Evolutionary conservation across 1,139 yeast genomes (phyloP), one percentile per base, ranked within the genome.

Genomic region (Hyphopichia burtonii): DNA sequence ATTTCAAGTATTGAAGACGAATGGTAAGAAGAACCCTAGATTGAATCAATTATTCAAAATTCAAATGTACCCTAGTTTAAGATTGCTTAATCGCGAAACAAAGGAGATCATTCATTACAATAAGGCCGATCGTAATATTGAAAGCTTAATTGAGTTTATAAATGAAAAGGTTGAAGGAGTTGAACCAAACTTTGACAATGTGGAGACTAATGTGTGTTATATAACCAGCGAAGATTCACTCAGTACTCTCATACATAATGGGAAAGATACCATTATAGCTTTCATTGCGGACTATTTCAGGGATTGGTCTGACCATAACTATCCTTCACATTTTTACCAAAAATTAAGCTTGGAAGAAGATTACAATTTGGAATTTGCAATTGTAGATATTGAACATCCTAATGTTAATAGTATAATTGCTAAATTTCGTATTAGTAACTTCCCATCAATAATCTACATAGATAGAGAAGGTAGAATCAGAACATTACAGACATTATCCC

Each of bases 261-360:
- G 35, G 8, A 39, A 47, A 17, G 51, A 56, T 37, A 50, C 52
- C 23, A 41, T 67, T 36, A 54, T 68, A 2, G 67, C 66, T 2
- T 61, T 69, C 34, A 54, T 64, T 1, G 48, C 54, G 38, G 44
- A 58, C 9, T 57, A 54, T 40, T 41, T 57, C 28, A 46, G 49
- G 4, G 68, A 58, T 4, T 72, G 77, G 76, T 46, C 51, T 27
- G 59, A 61, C 15, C 59, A 54, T 43, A 50, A 59, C 30, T 59
- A 55, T 36, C 75, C 74, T 1, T 49, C 55, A 8, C 78, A 72
- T 49, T 68, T 63, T 44, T 63, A 59, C 42, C 74, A 69, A 43
- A 49, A 47, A 39, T 44, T 65, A 11, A 65, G 73, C 2, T 34
- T 43, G 12, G 44, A 49, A 5, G 20, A 27, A 11, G 16, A 11